Conservation (phyloP, 2,329 filamentous ascomycete genomes). For the Raffaelea deltoideospora region DNA sequence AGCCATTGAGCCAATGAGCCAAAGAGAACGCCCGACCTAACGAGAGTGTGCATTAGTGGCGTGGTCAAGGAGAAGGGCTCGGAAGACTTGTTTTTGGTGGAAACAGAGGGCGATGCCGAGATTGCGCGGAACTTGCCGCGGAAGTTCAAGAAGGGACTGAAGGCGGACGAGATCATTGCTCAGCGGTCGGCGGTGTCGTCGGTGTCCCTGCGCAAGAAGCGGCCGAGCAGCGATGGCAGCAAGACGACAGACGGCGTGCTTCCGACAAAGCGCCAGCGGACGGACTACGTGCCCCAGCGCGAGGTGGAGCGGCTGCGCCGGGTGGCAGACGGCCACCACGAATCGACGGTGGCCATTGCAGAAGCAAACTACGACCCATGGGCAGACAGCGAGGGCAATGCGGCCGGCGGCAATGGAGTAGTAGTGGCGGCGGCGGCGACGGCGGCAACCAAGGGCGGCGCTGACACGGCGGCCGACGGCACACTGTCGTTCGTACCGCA, state of each 20-base stretch:
- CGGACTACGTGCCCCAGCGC: constrained; percentile 68
- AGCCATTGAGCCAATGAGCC: too few relatives aligned
- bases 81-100: constrained; percentile 71
- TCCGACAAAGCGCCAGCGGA: constrained; percentile 59
- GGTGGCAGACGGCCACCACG: constrained; percentile 59
- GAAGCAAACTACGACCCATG: constrained; percentile 68
- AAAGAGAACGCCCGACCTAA: not conserved
- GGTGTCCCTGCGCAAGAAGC: constrained; percentile 73
- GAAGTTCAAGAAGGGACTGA: constrained; percentile 54
- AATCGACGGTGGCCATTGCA: constrained; percentile 36
- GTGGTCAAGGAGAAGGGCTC: constrained; percentile 72
- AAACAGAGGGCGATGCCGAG: constrained; percentile 54
- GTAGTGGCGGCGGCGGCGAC: not conserved
- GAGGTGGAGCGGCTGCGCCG: constrained; percentile 65
- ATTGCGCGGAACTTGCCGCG: constrained; percentile 49
- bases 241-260: constrained; percentile 61
- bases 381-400: constrained; percentile 35
- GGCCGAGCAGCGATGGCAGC: constrained; percentile 33
- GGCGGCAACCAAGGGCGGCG: not conserved
- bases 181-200: constrained; percentile 69
- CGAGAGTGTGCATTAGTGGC: constrained; percentile 39
- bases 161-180: constrained; percentile 82
- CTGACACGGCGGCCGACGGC: not conserved
- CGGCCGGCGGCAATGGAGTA: too few relatives aligned
- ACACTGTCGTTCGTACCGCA: constrained; percentile 51